Percentiles rank a stretch among this genome's conserved stretches.
phyloP scores from a whole-genome alignment of 2,329 filamentous ascomycete species.

The Phaeomoniella chlamydospora region DNA sequence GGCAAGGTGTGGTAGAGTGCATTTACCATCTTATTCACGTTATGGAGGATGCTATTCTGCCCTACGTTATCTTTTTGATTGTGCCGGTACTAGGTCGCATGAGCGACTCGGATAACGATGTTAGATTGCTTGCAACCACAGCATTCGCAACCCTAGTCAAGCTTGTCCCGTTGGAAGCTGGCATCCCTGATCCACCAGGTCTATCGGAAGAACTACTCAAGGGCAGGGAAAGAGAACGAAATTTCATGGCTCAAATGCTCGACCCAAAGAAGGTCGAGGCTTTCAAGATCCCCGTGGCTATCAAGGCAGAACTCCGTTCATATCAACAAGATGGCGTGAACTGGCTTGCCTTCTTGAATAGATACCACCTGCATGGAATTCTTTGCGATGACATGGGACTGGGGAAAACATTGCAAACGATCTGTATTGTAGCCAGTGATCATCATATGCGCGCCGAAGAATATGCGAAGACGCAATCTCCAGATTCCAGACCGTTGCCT shows the following conservation, averaged over 20 bases:
- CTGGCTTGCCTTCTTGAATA: conserved; percentile 95
- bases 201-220: conserved; percentile 77
- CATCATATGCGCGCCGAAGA: conserved; percentile 89
- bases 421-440: conserved; percentile 96
- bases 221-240: conserved; percentile 83
- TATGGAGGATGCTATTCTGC: conserved; percentile 91
- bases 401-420: conserved; percentile 90
- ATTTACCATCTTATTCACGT: conserved; percentile 96
- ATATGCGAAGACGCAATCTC: conserved; percentile 64
- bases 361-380: conserved; percentile 94
- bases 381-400: conserved; percentile 99
- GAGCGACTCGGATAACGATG: conserved; percentile 96
- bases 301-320: conserved; percentile 89
- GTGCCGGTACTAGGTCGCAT: conserved; percentile 93
- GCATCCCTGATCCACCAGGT: conserved; percentile 90
- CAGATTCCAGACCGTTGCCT: conserved; percentile 66
- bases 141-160: conserved; percentile 96
- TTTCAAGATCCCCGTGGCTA: conserved; percentile 86
- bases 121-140: conserved; percentile 85
- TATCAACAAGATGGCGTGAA: conserved; percentile 99
- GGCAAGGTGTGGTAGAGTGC: conserved; percentile 87
- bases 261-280: conserved; percentile 94
- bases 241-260: conserved; percentile 91
- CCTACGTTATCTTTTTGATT: conserved; percentile 97
- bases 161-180: conserved; percentile 87